These are phyloP conservation scores for Deinandra increscens DNA, from an alignment of 129 eudicot genomes.

Conservation along the genomic window DNA sequence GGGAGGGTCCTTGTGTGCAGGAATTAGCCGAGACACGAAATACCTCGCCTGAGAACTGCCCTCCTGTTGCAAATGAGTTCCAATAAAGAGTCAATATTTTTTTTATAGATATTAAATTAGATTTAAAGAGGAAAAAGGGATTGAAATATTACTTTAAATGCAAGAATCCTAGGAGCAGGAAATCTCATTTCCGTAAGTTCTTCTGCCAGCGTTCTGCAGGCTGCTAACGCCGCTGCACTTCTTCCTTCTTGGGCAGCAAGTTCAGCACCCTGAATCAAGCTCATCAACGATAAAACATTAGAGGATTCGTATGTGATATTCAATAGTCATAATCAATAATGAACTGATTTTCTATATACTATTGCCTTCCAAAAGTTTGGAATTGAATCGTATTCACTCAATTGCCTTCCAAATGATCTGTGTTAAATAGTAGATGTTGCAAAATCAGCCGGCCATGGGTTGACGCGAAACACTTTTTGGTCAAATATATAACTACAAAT, in stretches of 20 bases:
- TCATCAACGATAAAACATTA: slow-evolving; percentile 16
- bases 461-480: neutral
- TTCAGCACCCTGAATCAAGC: slow-evolving; percentile 71
- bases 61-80: slow-evolving; percentile 53
- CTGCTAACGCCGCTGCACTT: slow-evolving; percentile 97
- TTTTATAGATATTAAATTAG: neutral
- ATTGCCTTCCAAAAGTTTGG: too few species aligned
- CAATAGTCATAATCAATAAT: neutral
- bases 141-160: slow-evolving; percentile 60
- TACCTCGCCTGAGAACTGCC: slow-evolving; percentile 98
- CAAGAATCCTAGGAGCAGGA: slow-evolving; percentile 98
- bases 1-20: slow-evolving; percentile 98
- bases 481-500: neutral
- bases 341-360: neutral
- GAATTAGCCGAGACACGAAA: slow-evolving; percentile 86
- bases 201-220: slow-evolving; percentile 95
- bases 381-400: too few species aligned
- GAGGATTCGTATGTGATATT: neutral
- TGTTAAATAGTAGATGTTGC: neutral
- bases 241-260: slow-evolving; percentile 83
- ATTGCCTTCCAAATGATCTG: too few species aligned
- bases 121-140: neutral
- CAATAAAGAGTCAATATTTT: neutral
- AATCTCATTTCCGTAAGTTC: slow-evolving; percentile 88
- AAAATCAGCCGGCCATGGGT: neutral